These are phyloP conservation scores for Fraxinus sp. DNA, from an alignment of 305 asterid species.

Conservation along the genomic window DNA sequence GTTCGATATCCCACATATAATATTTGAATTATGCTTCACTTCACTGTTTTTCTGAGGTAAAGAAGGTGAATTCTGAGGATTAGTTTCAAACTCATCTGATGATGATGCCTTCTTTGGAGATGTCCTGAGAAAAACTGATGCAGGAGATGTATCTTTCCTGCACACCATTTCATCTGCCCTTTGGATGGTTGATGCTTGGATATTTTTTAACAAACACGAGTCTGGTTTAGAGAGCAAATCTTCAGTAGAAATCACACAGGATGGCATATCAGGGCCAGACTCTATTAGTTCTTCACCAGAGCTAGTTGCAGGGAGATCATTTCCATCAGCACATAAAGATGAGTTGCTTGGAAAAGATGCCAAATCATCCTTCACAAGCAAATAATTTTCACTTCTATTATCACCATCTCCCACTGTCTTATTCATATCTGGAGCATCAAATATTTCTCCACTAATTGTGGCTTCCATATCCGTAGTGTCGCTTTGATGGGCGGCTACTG, in stretches of 20 bases:
- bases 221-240: conserved; percentile 38
- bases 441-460: conserved; percentile 24
- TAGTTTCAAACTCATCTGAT: conserved; percentile 24
- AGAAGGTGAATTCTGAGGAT: conserved; percentile 24
- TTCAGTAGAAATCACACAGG: conserved; percentile 49
- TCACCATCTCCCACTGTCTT: conserved; percentile 30
- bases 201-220: conserved; percentile 27
- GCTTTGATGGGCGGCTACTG: conserved; percentile 26
- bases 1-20: conserved; percentile 37
- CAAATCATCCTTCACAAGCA: conserved; percentile 27
- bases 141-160: conserved; percentile 30
- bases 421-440: conserved; percentile 25
- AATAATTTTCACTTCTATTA: conserved; percentile 4
- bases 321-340: conserved; percentile 32
- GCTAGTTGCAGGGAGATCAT: conserved; percentile 29
- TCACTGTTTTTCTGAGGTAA: conserved; percentile 32
- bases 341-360: conserved; percentile 21
- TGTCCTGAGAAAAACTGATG: conserved; percentile 22
- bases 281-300: conserved; percentile 38
- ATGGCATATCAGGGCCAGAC: conserved; percentile 35
- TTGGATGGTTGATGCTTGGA: conserved; percentile 24
- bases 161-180: conserved; percentile 32
- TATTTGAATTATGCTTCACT: conserved; percentile 32
- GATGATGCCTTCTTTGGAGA: conserved; percentile 26
- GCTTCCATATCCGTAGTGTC: conserved; percentile 22